Evolutionary conservation across 257 asterid species (phyloP), one percentile per base, ranked within the genome.

Genomic region (Przewalskia tangutica): DNA sequence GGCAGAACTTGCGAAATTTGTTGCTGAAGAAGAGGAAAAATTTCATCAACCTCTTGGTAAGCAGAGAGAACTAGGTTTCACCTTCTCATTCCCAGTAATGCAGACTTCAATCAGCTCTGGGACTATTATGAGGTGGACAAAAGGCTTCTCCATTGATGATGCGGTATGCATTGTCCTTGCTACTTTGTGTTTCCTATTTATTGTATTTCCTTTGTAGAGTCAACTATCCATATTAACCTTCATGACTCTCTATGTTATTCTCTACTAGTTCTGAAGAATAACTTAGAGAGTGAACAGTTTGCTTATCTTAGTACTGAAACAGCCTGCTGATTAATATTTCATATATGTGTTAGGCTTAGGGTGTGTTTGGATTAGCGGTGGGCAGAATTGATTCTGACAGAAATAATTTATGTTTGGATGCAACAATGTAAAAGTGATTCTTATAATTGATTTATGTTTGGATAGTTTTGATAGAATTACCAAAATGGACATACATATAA

Each of bases 91-190:
- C 84, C 90, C 89, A 18, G 89, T 88, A 80, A 88, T 85, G 90
- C 90, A 88, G 62, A 91, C 88, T 83, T 90, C 98, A 12, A 90
- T 93, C 75, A 89, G 90, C 84, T 90, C 95, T 17, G 98, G 98
- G 75, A 90, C 88, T 65, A 95, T 94, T n/a, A 91, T 94, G 73
- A 87, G 95, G 89, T 94, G 98, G 98, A 93, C 97, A 1, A 94
- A 94, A 82, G 98, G 98, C 84, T 94, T 94, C 89, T 88, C 93
- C 20, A 91, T 94, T 66, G 88, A 90, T 84, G 97, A 93, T 68
- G 66, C 90, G 80, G 97, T 94, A 81, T 50, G 55, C 62, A 42
- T 10, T 42, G 54, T 6, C 18, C 10, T 71, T 40, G 34, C 60
- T 36, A 32, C 46, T 34, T 83, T 82, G 38, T 64, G 23, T 71